Evolutionary conservation across 208 protist species (phyloP), one percentile per base, ranked within the genome.

Genomic region (Porcisia deanei): DNA sequence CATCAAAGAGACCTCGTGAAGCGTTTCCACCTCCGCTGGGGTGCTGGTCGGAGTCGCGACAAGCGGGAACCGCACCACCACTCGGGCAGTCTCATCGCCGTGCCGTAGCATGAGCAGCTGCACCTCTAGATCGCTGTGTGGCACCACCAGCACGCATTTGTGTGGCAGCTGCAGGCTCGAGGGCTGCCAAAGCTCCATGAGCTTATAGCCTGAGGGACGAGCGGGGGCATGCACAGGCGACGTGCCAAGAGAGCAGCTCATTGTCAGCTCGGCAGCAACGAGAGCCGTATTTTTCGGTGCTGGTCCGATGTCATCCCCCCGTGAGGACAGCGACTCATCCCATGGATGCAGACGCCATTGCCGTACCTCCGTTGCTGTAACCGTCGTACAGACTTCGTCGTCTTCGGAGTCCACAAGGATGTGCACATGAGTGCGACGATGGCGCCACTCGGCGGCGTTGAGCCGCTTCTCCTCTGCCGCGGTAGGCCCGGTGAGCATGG

Each of bases 351-450:
- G 58, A 16, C 65, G 71, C 84, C 82, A 86, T n/a, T 70, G 64
- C 0, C 78, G 67, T 22, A 88, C 39, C 52, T 77, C 66, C 9
- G 58, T 63, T 58, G 34, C 72, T 45, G 80, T 82, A 34, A 89
- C 74, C 34, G 76, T 80, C 69, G 78, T 82, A 55, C 90, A 89
- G 6, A 82, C 73, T 52, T 93, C 88, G 41, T 93, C 88, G 18
- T 86, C 81, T 3, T 63, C 45, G 7, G 67, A 10, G 69, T 94
- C 77, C 0, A 81, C 76, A n/a, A 92, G 18, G 14, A 91, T 74
- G n/a, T 76, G 76, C 25, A 88, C 34, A 57, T 71, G 71, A 49
- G 81, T 71, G 61, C 84, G 77, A 41, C 76, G 61, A 45, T 59
- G 68, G 41, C 63, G 70, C 77, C 68, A 79, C 69, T 81, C 70